A percentile compares a stretch with the other conserved stretches of the same genome.
Conservation (phyloP, 2,329 filamentous ascomycete species). For the Chaetomiaceae sp. region DNA sequence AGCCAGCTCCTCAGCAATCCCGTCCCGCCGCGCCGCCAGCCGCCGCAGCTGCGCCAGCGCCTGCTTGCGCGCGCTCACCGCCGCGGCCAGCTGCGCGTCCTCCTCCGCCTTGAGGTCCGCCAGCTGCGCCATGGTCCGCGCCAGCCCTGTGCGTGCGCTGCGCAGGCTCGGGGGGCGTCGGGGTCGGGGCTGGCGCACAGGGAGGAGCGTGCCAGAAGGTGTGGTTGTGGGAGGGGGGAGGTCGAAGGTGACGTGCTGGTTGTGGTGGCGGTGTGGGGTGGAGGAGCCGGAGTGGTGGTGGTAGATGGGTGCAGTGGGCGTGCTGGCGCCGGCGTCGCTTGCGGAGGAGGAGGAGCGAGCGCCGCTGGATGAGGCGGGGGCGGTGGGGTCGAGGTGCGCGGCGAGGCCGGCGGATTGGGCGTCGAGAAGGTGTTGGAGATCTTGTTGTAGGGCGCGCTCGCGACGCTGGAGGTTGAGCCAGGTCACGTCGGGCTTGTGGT, state of each 20-base stretch:
- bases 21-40: slow-evolving; percentile 44
- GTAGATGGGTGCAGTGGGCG: slow-evolving; percentile 34
- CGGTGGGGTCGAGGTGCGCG: slow-evolving; percentile 30
- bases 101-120: slow-evolving; percentile 63
- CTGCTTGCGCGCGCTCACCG: slow-evolving; percentile 49
- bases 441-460: slow-evolving; percentile 40
- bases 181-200: slow-evolving; percentile 51
- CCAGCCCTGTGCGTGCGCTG: slow-evolving; percentile 59
- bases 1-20: slow-evolving; percentile 48
- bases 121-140: slow-evolving; percentile 56
- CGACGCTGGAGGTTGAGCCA: slow-evolving; percentile 43
- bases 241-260: slow-evolving; percentile 24
- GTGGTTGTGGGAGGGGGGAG: slow-evolving; percentile 28
- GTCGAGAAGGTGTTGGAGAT: slow-evolving; percentile 45
- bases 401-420: slow-evolving; percentile 41
- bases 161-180: slow-evolving; percentile 49
- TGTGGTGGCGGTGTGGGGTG: background rate
- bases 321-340: slow-evolving; percentile 33
- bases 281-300: slow-evolving; percentile 35
- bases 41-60: slow-evolving; percentile 53
- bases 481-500: slow-evolving; percentile 35
- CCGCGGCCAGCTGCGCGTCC: slow-evolving; percentile 51
- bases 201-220: slow-evolving; percentile 44
- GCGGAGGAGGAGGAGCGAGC: slow-evolving; percentile 28
- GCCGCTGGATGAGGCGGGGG: slow-evolving; percentile 15